Base-by-base conservation (phyloP, 1,284 basidiomycete species). In the Anthracocystis panici-leucophaei region DNA sequence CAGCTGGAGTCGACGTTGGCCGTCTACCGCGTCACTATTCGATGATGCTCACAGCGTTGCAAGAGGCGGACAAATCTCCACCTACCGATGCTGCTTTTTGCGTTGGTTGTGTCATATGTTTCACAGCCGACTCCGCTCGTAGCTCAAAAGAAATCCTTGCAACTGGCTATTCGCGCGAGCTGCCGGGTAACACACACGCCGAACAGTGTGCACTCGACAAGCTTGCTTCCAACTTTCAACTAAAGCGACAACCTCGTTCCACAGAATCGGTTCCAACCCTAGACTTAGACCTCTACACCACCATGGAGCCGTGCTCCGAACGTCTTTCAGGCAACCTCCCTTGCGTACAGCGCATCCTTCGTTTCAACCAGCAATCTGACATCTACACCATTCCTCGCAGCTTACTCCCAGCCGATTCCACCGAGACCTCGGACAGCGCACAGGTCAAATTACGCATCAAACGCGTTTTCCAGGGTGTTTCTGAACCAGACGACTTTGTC, bases 401-500 rank as follows among this genome's bases (percentile, higher is more conserved):
- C 50, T 55, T 62, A 38, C 51, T 48, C 0, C 51, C 27, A 38
- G 1, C 12, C 44, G 11, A 5, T 48, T 20, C 41, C 41, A 0
- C 42, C 31, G 23, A 23, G 18, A n/a, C 33, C 42, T 8, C 35
- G 27, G 20, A 46, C 23, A 12, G 4, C 29, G 42, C 45, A 5
- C 45, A 20, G 11, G 61, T 41, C 33, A 57, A 20, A 7, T 27
- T 80, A 2, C 87, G 88, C 53, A 88, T 98, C 52, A 88, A 87
- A 55, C 88, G 91, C 12, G 95, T 97, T 70, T 91, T 92, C 82
- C 92, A 98, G 61, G 97, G 96, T 9, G 94, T 93, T 3, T 89
- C 91, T 58, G 97, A 99, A 86, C 97, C 97, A 7, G 90, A 91
- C 58, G 97, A 99, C 86, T 99, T 97, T 85, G 96, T 99, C 9